Percentiles rank a stretch among this genome's conserved stretches.
These are phyloP conservation scores for Microsporum ferrugineum DNA, from an alignment of 2,329 filamentous ascomycete genomes.

Conservation along the genomic window DNA sequence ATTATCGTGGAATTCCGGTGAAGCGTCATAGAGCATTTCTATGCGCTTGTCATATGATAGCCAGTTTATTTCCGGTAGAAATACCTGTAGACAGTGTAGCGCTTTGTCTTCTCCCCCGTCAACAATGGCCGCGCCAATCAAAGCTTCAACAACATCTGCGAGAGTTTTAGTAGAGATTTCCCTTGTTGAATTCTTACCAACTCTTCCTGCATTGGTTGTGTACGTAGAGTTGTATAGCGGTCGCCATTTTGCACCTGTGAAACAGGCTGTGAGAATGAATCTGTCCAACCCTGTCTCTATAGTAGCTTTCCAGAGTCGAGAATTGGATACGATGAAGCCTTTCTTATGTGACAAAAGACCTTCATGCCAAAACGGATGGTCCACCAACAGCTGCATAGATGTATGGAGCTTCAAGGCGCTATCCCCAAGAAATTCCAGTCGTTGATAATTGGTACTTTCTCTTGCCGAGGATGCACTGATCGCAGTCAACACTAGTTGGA, in stretches of 20 bases:
- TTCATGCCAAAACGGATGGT: slow-evolving; percentile 59
- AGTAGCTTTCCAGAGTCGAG: slow-evolving; percentile 55
- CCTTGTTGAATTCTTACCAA: slow-evolving; percentile 20
- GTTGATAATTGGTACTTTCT: slow-evolving; percentile 60
- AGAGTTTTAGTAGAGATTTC: slow-evolving; percentile 63
- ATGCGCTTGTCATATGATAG: slow-evolving; percentile 34
- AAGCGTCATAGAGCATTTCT: slow-evolving; percentile 35
- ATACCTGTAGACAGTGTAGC: slow-evolving; percentile 51
- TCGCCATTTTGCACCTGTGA: slow-evolving; percentile 62
- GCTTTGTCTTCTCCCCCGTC: slow-evolving; percentile 57
- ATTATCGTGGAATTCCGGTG: slow-evolving; percentile 27
- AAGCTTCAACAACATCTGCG: slow-evolving; percentile 76
- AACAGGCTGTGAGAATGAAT: slow-evolving; percentile 58
- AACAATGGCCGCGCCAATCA: slow-evolving; percentile 65
- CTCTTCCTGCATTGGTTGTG: slow-evolving; percentile 18
- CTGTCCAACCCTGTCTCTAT: slow-evolving; percentile 53
- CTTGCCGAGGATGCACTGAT: slow-evolving; percentile 54
- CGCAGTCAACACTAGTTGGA: slow-evolving; percentile 52
- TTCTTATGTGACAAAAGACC: slow-evolving; percentile 60
- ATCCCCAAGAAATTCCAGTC: slow-evolving; percentile 80
- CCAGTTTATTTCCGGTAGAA: slow-evolving; percentile 54
- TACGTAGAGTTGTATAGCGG: slow-evolving; percentile 48
- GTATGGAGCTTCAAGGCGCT: slow-evolving; percentile 65
- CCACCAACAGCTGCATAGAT: slow-evolving; percentile 51
- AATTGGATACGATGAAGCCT: slow-evolving; percentile 61